These are phyloP conservation scores for Byssochlamys sp. DNA, from an alignment of 2,329 filamentous ascomycete species.

Conservation along the genomic window DNA sequence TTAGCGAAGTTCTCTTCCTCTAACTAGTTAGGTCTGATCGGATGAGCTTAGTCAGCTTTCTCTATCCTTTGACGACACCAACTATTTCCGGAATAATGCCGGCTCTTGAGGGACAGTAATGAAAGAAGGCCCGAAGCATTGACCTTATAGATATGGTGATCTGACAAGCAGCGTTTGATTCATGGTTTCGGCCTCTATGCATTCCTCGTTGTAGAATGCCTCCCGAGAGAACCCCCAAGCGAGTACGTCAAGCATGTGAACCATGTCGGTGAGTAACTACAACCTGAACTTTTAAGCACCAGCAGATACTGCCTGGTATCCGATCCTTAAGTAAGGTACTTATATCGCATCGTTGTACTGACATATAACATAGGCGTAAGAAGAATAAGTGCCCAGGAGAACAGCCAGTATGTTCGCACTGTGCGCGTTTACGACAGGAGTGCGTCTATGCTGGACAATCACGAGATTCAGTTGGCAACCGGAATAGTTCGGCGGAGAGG, in stretches of 20 bases:
- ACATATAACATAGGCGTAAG: constrained; percentile 34
- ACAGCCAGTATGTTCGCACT: constrained; percentile 41
- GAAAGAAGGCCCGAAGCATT: neutral
- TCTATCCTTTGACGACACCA: neutral
- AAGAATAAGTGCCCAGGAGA: constrained; percentile 45
- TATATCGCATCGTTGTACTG: constrained; percentile 4
- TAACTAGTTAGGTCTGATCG: neutral
- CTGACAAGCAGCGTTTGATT: neutral
- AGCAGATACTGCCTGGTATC: neutral
- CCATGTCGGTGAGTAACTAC: constrained; percentile 27
- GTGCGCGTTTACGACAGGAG: constrained; percentile 38
- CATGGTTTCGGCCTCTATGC: neutral
- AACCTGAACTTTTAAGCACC: neutral
- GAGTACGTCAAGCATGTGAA: constrained; percentile 34
- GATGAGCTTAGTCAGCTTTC: neutral
- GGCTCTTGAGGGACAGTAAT: neutral
- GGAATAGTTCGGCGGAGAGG: constrained; percentile 6
- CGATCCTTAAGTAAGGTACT: neutral
- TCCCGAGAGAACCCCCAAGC: constrained; percentile 21
- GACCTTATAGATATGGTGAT: neutral
- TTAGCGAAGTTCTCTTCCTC: too few relatives aligned
- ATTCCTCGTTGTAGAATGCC: neutral
- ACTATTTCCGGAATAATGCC: neutral
- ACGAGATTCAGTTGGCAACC: constrained; percentile 13
- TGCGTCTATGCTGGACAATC: constrained; percentile 37